Evolutionary conservation across 371 early-diverging fungal species (phyloP).

Genomic region (Lichtheimia corymbifera): DNA sequence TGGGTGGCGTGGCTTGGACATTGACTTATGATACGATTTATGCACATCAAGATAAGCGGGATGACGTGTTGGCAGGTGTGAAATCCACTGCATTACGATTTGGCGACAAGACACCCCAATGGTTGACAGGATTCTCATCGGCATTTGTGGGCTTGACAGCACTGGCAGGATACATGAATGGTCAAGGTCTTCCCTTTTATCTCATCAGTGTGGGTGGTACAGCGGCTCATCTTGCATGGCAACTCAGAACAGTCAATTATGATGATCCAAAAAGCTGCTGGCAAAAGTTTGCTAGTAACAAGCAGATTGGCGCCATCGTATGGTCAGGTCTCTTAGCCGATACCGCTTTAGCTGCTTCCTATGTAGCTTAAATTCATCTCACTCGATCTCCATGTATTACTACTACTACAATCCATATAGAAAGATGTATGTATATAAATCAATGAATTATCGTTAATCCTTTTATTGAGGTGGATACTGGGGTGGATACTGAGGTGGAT

Average conservation of each 20-base stretch:
- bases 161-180: slow-evolving; percentile 80
- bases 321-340: slow-evolving; percentile 74
- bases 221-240: slow-evolving; percentile 80
- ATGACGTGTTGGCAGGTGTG: slow-evolving; percentile 85
- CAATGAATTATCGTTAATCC: too few species aligned
- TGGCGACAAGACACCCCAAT: slow-evolving; percentile 72
- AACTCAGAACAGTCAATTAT: slow-evolving; percentile 73
- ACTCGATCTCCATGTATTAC: not conserved
- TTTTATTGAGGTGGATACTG: not conserved
- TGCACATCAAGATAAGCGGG: slow-evolving; percentile 92
- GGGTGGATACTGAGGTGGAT: slow-evolving; percentile 8
- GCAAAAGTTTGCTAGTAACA: slow-evolving; percentile 75
- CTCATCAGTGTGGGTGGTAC: slow-evolving; percentile 73
- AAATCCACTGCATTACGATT: slow-evolving; percentile 92
- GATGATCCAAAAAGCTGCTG: slow-evolving; percentile 69
- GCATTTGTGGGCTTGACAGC: slow-evolving; percentile 69
- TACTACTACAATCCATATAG: too few species aligned
- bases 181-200: slow-evolving; percentile 74
- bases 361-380: too few species aligned
- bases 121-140: slow-evolving; percentile 75
- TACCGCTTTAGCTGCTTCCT: slow-evolving; percentile 5
- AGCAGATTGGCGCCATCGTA: slow-evolving; percentile 77
- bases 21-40: slow-evolving; percentile 96
- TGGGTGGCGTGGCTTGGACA: slow-evolving; percentile 91
- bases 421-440: too few species aligned